phyloP scores from a whole-genome alignment of 2,329 filamentous ascomycete genomes.

The Magnaporthiopsis poae region DNA sequence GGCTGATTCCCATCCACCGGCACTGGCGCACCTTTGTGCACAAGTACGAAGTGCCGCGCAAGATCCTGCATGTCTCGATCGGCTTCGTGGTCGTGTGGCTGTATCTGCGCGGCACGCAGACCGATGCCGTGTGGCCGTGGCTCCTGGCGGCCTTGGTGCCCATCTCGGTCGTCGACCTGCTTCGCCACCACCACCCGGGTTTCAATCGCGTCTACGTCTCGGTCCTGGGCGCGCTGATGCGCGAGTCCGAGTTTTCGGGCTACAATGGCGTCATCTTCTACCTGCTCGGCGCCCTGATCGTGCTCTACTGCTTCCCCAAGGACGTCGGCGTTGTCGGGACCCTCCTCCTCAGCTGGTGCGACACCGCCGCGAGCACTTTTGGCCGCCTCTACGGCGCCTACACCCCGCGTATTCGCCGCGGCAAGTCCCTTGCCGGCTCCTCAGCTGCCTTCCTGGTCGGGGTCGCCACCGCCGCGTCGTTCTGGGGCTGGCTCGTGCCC shows the following conservation, averaged over 20 bases:
- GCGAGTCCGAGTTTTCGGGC: constrained; percentile 84
- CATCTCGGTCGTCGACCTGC: constrained; percentile 69
- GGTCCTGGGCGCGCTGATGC: constrained; percentile 81
- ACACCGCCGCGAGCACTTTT: constrained; percentile 91
- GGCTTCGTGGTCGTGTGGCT: constrained; percentile 85
- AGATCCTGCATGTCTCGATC: constrained; percentile 87
- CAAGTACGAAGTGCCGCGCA: constrained; percentile 92
- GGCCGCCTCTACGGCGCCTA: constrained; percentile 82
- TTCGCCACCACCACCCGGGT: constrained; percentile 70
- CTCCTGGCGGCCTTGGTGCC: constrained; percentile 73
- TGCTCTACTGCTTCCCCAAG: constrained; percentile 81
- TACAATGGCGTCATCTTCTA: constrained; percentile 98
- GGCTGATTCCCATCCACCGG: constrained; percentile 87
- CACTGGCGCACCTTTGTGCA: constrained; percentile 89
- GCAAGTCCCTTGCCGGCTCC: constrained; percentile 87
- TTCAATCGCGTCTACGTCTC: constrained; percentile 84
- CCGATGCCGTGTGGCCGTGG: constrained; percentile 69
- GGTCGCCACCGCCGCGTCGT: constrained; percentile 69
- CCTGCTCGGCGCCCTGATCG: constrained; percentile 78
- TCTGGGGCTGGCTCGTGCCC: constrained; percentile 81
- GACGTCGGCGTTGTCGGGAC: constrained; percentile 85
- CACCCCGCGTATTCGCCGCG: constrained; percentile 71
- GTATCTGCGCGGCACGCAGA: constrained; percentile 70
- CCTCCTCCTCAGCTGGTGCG: constrained; percentile 90
- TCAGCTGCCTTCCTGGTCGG: constrained; percentile 75